A percentile compares a stretch with the other conserved stretches of the same genome.
These are phyloP conservation scores for Cladosporium halotolerans DNA, from an alignment of 2,329 filamentous ascomycete genomes.

Conservation along the genomic window DNA sequence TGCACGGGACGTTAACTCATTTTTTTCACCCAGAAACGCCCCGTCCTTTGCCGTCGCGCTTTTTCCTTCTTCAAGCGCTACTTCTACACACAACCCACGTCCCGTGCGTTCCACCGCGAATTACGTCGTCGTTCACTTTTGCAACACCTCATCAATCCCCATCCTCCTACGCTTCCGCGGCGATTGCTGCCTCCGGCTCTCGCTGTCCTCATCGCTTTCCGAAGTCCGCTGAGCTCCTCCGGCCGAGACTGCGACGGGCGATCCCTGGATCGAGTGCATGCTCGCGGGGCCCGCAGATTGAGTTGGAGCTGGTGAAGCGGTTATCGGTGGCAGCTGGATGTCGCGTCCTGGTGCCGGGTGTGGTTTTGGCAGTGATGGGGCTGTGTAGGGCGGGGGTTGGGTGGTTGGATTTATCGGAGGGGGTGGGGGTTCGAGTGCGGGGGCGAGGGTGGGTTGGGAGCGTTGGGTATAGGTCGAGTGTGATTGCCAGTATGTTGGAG, in stretches of 20 bases:
- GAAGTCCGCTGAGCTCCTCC: not conserved
- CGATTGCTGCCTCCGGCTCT: conserved; percentile 12
- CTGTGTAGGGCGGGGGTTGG: not conserved
- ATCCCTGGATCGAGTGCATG: not conserved
- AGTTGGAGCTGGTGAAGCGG: conserved; percentile 8
- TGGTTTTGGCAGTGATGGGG: conserved; percentile 1
- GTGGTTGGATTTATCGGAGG: not conserved
- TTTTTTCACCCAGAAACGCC: too few species aligned
- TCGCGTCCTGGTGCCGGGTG: conserved; percentile 8
- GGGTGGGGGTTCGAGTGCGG: not conserved
- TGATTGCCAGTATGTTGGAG: conserved; percentile 1
- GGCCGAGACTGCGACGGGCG: not conserved
- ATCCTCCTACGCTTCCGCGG: conserved; percentile 26
- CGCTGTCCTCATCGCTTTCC: conserved; percentile 20
- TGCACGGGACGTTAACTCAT: too few species aligned
- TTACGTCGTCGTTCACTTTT: conserved; percentile 9
- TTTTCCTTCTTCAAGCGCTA: too few species aligned
- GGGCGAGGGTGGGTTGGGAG: not conserved
- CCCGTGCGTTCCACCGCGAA: too few species aligned
- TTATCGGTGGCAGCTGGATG: conserved; percentile 24
- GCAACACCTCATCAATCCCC: conserved; percentile 29
- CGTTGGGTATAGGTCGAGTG: not conserved
- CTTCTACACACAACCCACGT: too few species aligned
- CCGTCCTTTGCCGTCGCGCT: too few species aligned
- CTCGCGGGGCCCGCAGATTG: conserved; percentile 4